Conservation (phyloP, 306 rosid species). For the Lablab purpureus region DNA sequence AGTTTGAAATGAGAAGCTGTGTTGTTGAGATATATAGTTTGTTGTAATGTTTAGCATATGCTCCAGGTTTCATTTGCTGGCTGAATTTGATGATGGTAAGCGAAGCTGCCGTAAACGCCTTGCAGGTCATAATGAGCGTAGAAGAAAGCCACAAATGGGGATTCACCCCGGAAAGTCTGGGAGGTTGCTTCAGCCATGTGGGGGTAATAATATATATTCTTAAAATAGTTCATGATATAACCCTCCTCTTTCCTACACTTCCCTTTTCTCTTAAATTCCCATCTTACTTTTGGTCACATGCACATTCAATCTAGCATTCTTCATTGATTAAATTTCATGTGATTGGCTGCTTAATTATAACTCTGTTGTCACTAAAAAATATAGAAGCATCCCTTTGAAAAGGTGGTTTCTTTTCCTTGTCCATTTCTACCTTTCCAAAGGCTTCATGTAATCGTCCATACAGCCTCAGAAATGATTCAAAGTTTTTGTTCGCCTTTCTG, state of each 20-base stretch:
- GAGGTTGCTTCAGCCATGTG: slow-evolving; percentile 72
- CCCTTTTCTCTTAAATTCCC: neutral
- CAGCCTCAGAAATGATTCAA: slow-evolving; percentile 13
- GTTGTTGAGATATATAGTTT: slow-evolving; percentile 41
- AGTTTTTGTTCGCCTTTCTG: neutral
- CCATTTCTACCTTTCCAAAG: slow-evolving; percentile 14
- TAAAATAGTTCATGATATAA: slow-evolving; percentile 22
- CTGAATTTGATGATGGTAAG: slow-evolving; percentile 93
- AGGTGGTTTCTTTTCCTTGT: slow-evolving; percentile 9
- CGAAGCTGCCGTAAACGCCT: slow-evolving; percentile 96
- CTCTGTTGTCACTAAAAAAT: slow-evolving; percentile 1
- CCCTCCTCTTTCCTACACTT: slow-evolving; percentile 4
- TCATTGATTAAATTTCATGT: slow-evolving; percentile 7
- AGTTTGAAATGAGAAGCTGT: slow-evolving; percentile 27
- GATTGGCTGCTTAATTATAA: slow-evolving; percentile 29
- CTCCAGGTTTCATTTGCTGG: slow-evolving; percentile 89
- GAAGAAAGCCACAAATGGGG: slow-evolving; percentile 83
- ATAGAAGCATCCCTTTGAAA: slow-evolving; percentile 25
- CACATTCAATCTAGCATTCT: slow-evolving; percentile 31
- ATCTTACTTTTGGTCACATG: slow-evolving; percentile 2
- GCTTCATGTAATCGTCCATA: slow-evolving; percentile 6
- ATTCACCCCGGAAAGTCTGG: slow-evolving; percentile 60
- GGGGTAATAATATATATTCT: slow-evolving; percentile 57
- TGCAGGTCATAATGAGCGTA: slow-evolving; percentile 90
- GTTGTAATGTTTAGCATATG: slow-evolving; percentile 52